Conservation (phyloP, 208 protist genomes). For the Trypanosoma avium region DNA sequence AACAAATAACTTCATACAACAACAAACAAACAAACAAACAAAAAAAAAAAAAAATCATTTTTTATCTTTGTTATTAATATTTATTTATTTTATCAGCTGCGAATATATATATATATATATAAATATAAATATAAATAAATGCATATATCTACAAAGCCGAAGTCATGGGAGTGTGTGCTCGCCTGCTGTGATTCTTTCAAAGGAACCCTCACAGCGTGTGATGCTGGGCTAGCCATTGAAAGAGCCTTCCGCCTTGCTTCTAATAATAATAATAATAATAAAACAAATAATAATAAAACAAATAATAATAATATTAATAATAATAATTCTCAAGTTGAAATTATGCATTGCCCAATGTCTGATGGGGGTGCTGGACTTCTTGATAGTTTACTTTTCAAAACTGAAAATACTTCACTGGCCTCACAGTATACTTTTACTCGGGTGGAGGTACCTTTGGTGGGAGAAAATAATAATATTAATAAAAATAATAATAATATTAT, state of each 20-base stretch:
- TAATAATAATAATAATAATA: too few relatives aligned
- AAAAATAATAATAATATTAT: too few relatives aligned
- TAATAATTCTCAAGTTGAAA: neutral
- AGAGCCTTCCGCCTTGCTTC: conserved; percentile 30
- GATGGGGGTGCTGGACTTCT: conserved; percentile 78
- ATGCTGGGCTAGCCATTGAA: conserved; percentile 60
- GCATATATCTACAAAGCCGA: neutral
- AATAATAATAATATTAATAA: too few relatives aligned
- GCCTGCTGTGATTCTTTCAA: conserved; percentile 81
- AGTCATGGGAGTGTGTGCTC: conserved; percentile 25
- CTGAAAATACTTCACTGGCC: neutral
- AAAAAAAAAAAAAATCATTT: conserved; percentile 6
- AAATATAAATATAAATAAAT: conserved; percentile 1
- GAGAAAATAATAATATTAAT: neutral
- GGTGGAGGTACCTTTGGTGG: conserved; percentile 1
- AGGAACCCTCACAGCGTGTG: conserved; percentile 58
- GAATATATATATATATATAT: conserved; percentile 29
- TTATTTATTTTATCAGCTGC: neutral
- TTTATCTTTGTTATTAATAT: neutral
- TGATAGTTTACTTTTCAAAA: conserved; percentile 57
- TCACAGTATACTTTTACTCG: conserved; percentile 1
- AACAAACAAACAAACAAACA: conserved; percentile 18
- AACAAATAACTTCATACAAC: too few relatives aligned
- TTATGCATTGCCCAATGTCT: conserved; percentile 71
- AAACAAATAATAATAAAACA: too few relatives aligned